Base-by-base conservation (phyloP, 345 rosid species). In the Geranium brycei region DNA sequence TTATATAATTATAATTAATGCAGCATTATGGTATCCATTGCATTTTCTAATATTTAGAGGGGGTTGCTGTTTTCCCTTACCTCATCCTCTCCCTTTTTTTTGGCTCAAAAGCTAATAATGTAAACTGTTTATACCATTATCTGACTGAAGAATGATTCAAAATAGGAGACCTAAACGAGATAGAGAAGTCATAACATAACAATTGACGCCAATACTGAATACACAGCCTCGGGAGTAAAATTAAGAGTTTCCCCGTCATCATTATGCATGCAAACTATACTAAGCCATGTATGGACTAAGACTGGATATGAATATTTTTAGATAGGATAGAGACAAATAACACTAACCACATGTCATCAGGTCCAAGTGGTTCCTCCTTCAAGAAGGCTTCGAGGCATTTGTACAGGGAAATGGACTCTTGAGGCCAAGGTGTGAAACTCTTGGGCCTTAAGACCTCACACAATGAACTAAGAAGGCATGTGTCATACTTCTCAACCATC, bases 321-420 rank as follows among this genome's bases (percentile, higher is more conserved):
- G 35, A 64, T 15, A 55, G 30, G 19, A 53, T 51, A 12, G 47
- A 58, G 56, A 51, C 23, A 14, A 28, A 19, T 60, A 47, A 65
- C 38, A 72, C 84, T 76, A 61, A 87, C 92, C 89, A 87, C 92
- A 87, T 87, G 66, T 87, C 89, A 66, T 84, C 93, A 7, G 86
- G 89, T 68, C 89, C 93, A 68, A 87, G 74, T 59, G 89, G 93
- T 62, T 87, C 89, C 76, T 79, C 87, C 72, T 76, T 85, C 73
- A 87, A 75, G 80, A 87, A 87, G 60, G 87, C 83, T 79, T 87
- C 83, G 7, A 82, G 89, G 76, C 89, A 84, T 56, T 77, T 79
- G 72, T 87, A 79, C 40, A 84, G 71, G 64, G 89, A 78, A 69
- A 78, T 69, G 23, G 82, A 79, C 61, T 84, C 92, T 70, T 76